Evolutionary conservation across 2,329 filamentous ascomycete genomes (phyloP).

Genomic region (Taxawa tesnikishii): DNA sequence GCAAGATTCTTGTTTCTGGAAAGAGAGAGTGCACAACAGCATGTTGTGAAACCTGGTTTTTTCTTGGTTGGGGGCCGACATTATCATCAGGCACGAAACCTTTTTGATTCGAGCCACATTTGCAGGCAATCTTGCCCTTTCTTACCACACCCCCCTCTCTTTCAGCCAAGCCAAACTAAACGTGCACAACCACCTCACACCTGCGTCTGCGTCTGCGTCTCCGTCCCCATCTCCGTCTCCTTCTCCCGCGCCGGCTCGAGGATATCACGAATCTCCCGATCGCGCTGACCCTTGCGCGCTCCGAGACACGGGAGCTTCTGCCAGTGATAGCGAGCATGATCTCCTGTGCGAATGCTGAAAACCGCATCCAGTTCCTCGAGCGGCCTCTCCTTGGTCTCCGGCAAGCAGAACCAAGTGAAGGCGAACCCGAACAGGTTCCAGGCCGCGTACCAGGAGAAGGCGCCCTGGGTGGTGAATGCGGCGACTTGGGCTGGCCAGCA

Average conservation of each 20-base stretch:
- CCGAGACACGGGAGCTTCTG: neutral
- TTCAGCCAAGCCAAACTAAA: too few relatives aligned
- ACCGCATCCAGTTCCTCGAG: constrained; percentile 33
- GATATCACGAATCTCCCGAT: neutral
- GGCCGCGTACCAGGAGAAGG: constrained; percentile 44
- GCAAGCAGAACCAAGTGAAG: constrained; percentile 29
- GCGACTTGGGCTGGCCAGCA: constrained; percentile 36
- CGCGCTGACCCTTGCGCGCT: neutral
- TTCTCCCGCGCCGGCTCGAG: neutral
- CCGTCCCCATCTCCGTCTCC: too few relatives aligned
- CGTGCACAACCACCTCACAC: too few relatives aligned
- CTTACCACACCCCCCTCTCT: too few relatives aligned
- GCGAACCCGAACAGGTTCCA: constrained; percentile 43
- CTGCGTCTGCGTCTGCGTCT: too few relatives aligned
- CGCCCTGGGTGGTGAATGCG: constrained; percentile 36
- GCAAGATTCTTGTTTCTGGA: too few relatives aligned
- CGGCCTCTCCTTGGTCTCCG: constrained; percentile 32
- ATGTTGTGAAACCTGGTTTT: too few relatives aligned
- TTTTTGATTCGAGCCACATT: too few relatives aligned
- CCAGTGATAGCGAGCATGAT: constrained; percentile 3
- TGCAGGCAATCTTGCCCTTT: too few relatives aligned
- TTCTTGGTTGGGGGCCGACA: too few relatives aligned
- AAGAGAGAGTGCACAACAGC: too few relatives aligned
- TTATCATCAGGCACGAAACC: too few relatives aligned
- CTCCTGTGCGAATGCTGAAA: constrained; percentile 5